Evolutionary conservation across 169 alveolate genomes (phyloP), one percentile per base, ranked within the genome.

Genomic region (Plasmodium malariae): DNA sequence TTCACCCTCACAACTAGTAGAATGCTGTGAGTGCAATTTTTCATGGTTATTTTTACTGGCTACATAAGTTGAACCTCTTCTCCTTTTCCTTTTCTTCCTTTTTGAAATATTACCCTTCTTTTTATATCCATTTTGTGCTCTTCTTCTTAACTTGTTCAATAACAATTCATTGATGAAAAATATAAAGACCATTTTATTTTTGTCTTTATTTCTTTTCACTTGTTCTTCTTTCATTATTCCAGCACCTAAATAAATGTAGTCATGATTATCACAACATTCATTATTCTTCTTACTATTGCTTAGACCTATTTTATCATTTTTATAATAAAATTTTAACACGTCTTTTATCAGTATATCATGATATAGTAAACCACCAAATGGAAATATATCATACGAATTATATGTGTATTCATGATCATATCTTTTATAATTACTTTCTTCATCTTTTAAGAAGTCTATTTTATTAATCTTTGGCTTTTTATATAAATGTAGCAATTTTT

Each of bases 111-210:
- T 54, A n/a, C 72, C 26, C 26, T 0, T 62, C 26, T 1, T 1
- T 14, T 57, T 57, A 57, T 19, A 12, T 59, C 26, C 26, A n/a
- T n/a, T 24, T 63, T 26, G 24, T n/a, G n/a, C 14, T 34, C 21
- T 30, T n/a, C 43, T 37, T 74, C 37, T 17, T 30, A 74, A n/a
- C 34, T 43, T 40, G 6, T 57, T 49, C 7, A 85, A 63, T 24
- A 85, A 28, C 49, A 48, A 28, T 63, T 85, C 92, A 37, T 85
- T 85, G 14, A 85, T 48, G 48, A 70, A 85, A 85, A 69, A 69
- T 19, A 85, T 69, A 63, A 85, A 85, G 36, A 85, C 92, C 92
- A 85, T 85, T 48, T 73, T 69, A 37, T 85, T 85, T 28, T 69
- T 85, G n/a, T 59, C 87, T 34, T 65, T 21, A 51, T 85, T 48